A percentile compares a stretch with the other conserved stretches of the same genome.
Conservation (phyloP, 768 basidiomycete species). For the Myochromella boudieri region DNA sequence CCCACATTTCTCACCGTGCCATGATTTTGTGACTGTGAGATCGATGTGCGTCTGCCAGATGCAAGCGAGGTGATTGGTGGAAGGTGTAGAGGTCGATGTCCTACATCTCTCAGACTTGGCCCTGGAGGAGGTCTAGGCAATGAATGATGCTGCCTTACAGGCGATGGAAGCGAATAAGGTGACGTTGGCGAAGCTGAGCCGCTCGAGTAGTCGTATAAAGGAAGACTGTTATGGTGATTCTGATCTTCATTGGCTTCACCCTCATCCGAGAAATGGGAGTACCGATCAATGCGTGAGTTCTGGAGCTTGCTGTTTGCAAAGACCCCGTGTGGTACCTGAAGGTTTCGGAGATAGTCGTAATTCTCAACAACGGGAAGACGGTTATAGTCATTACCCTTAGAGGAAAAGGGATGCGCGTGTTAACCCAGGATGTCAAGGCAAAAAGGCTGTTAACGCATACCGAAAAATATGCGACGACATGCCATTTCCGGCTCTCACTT, state of each 20-base stretch:
- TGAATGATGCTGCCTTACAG: conserved; percentile 12
- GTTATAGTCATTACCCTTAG: conserved; percentile 65
- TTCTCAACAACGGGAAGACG: conserved; percentile 72
- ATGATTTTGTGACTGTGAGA: conserved; percentile 28
- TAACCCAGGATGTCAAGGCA: conserved; percentile 2
- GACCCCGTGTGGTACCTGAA: conserved; percentile 69
- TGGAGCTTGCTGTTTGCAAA: conserved; percentile 68
- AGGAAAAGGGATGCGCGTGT: conserved; percentile 3
- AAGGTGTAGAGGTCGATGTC: conserved; percentile 14
- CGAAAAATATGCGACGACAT: conserved; percentile 81
- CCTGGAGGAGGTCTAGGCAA: conserved; percentile 9
- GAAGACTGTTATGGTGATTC: conserved; percentile 16
- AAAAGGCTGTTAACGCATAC: conserved; percentile 35
- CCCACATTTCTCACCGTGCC: conserved; percentile 13
- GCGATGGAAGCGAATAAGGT: conserved; percentile 12
- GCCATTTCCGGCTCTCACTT: conserved; percentile 69
- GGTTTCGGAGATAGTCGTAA: conserved; percentile 68
- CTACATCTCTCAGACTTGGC: not conserved
- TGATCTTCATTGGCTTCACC: conserved; percentile 38
- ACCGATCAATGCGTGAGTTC: conserved; percentile 39
- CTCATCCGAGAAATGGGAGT: conserved; percentile 46
- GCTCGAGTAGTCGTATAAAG: conserved; percentile 19
- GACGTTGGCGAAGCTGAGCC: conserved; percentile 12
- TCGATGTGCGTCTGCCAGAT: conserved; percentile 6
- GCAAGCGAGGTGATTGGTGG: conserved; percentile 18